Percentiles rank a stretch among this genome's conserved stretches.
phyloP scores from a whole-genome alignment of 2,329 filamentous ascomycete genomes.

The Calonectria naviculata region DNA sequence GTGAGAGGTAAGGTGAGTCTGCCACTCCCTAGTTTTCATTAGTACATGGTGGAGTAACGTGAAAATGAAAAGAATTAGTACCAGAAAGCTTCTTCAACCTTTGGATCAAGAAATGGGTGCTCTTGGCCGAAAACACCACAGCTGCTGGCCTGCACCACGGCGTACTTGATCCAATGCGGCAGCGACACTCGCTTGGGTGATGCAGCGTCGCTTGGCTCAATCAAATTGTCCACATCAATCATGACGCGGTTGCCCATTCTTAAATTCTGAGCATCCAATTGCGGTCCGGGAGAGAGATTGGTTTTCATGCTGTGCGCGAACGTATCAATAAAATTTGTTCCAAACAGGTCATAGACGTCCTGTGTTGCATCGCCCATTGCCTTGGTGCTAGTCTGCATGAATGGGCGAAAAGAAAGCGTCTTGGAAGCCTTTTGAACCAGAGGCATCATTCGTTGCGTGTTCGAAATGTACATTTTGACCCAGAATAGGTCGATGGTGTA shows the following conservation, averaged over 20 bases:
- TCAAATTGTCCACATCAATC: conserved; percentile 11
- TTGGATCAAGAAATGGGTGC: conserved; percentile 31
- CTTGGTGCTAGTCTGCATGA: conserved; percentile 34
- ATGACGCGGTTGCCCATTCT: conserved; percentile 28
- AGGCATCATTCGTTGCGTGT: conserved; percentile 38
- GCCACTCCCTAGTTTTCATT: conserved; percentile 25
- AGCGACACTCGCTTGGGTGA: background rate
- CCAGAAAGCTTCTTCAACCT: conserved; percentile 29
- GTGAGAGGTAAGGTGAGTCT: conserved; percentile 25
- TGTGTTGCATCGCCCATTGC: conserved; percentile 25
- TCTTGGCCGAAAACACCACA: conserved; percentile 29
- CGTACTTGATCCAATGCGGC: conserved; percentile 19
- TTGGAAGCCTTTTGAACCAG: conserved; percentile 39
- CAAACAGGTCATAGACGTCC: conserved; percentile 23
- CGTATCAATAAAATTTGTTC: conserved; percentile 18
- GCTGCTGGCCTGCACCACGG: conserved; percentile 32
- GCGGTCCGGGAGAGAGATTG: conserved; percentile 14
- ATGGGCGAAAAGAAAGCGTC: conserved; percentile 40
- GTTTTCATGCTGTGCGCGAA: conserved; percentile 27
- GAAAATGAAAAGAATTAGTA: background rate
- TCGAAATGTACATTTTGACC: conserved; percentile 43
- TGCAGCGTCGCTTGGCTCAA: background rate
- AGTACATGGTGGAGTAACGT: background rate
- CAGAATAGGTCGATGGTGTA: conserved; percentile 41
- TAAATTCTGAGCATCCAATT: conserved; percentile 29